These are phyloP conservation scores for Paramarasmius palmivorus DNA, from an alignment of 1,284 basidiomycete genomes.

Conservation along the genomic window DNA sequence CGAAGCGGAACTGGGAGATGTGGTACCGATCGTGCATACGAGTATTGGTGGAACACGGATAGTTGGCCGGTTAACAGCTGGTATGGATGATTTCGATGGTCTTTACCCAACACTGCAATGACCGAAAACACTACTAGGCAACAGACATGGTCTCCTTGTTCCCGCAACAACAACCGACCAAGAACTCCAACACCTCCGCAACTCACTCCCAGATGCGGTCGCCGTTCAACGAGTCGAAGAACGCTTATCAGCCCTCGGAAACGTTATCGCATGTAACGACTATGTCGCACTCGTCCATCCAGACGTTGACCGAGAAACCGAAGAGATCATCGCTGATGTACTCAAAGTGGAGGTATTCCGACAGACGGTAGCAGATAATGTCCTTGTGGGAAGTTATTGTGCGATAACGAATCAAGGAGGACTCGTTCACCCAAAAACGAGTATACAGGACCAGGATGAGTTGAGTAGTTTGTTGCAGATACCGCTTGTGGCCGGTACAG, in stretches of 20 bases:
- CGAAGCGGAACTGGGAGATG: conserved; percentile 91
- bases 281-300: conserved; percentile 97
- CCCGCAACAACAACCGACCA: conserved; percentile 97
- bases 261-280: conserved; percentile 99
- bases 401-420: conserved; percentile 96
- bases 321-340: conserved; percentile 99
- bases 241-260: conserved; percentile 93
- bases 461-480: conserved; percentile 93
- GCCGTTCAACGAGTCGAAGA: conserved; percentile 97
- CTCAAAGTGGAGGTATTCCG: conserved; percentile 99
- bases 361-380: conserved; percentile 96
- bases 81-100: conserved; percentile 35
- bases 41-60: conserved; percentile 96
- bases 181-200: conserved; percentile 96
- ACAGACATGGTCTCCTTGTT: conserved; percentile 95
- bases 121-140: conserved; percentile 50
- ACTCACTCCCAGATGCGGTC: conserved; percentile 91
- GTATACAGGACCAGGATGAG: conserved; percentile 97
- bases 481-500: conserved; percentile 95
- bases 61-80: conserved; percentile 91
- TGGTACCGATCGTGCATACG: conserved; percentile 96
- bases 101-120: conserved; percentile 3
- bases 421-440: conserved; percentile 96
- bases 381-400: conserved; percentile 95
- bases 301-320: conserved; percentile 97